Conservation (phyloP, 768 basidiomycete species). For the Rhizopogon vinicolor region DNA sequence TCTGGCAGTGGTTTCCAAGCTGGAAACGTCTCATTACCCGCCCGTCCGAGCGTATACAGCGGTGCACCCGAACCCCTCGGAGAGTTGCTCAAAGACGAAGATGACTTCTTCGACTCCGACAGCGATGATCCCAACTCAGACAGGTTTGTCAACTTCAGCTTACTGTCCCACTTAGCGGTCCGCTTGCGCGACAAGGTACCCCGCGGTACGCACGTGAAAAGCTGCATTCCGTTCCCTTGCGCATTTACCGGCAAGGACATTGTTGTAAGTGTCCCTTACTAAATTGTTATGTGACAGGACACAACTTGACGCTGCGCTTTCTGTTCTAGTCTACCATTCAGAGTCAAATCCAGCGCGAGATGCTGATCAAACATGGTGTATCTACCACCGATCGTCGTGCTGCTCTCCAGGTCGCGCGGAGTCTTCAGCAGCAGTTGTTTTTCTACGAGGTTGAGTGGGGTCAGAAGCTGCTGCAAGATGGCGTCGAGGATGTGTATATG, state of each 20-base stretch:
- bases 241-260: slow-evolving; percentile 95
- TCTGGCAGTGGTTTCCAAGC: slow-evolving; percentile 12
- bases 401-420: slow-evolving; percentile 84
- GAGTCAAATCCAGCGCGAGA: slow-evolving; percentile 78
- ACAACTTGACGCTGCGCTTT: not conserved
- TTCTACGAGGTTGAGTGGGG: slow-evolving; percentile 98
- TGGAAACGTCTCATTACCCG: slow-evolving; percentile 20
- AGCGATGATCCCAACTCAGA: slow-evolving; percentile 65
- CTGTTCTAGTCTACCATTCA: slow-evolving; percentile 75
- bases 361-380: slow-evolving; percentile 69
- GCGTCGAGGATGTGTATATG: slow-evolving; percentile 91
- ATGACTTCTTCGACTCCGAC: slow-evolving; percentile 30
- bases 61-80: slow-evolving; percentile 12
- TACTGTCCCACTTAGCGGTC: slow-evolving; percentile 86
- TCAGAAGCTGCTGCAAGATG: slow-evolving; percentile 72
- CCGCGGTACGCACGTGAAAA: slow-evolving; percentile 83
- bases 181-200: slow-evolving; percentile 89
- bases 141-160: slow-evolving; percentile 82
- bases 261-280: slow-evolving; percentile 53
- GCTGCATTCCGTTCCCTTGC: slow-evolving; percentile 83
- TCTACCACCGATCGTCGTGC: slow-evolving; percentile 76
- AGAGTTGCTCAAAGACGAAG: slow-evolving; percentile 19
- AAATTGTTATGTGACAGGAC: not conserved
- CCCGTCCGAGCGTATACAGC: slow-evolving; percentile 16
- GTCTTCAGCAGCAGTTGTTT: slow-evolving; percentile 88